Percentiles rank a stretch among this genome's conserved stretches.
phyloP scores from a whole-genome alignment of 1,284 basidiomycete genomes.

The Ustilago cynodontis region DNA sequence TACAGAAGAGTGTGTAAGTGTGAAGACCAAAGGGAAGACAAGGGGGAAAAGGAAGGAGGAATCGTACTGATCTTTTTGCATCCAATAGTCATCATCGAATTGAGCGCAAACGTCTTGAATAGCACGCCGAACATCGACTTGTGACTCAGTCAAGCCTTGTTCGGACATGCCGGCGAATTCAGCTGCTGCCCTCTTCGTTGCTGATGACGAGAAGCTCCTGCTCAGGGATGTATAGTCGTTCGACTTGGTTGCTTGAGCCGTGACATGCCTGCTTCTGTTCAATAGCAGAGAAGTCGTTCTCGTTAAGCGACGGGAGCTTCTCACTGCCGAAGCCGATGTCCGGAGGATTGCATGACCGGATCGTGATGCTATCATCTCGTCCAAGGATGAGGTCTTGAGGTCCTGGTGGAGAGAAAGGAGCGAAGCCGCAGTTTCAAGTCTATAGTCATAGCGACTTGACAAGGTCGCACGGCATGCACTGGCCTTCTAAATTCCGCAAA shows the following conservation, averaged over 20 bases:
- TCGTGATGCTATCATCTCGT: slow-evolving; percentile 5
- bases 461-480: too few species aligned
- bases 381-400: neutral
- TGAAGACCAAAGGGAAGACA: neutral
- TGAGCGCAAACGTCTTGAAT: slow-evolving; percentile 40
- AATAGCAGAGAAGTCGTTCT: neutral
- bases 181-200: neutral
- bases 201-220: slow-evolving; percentile 7
- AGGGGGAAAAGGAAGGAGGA: neutral
- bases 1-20: neutral
- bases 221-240: neutral
- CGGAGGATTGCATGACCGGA: slow-evolving; percentile 1
- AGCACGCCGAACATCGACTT: slow-evolving; percentile 50
- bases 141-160: slow-evolving; percentile 51
- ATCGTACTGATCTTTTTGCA: slow-evolving; percentile 35
- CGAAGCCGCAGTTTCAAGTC: neutral
- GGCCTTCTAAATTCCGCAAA: slow-evolving; percentile 1
- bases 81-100: slow-evolving; percentile 56
- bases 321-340: neutral
- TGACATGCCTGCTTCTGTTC: neutral
- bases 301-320: neutral
- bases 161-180: slow-evolving; percentile 50
- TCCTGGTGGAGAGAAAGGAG: neutral
- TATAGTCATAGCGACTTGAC: too few species aligned
- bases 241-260: neutral